Evolutionary conservation across 371 early-diverging fungal species (phyloP).

Genomic region (Chytridiales sp.): DNA sequence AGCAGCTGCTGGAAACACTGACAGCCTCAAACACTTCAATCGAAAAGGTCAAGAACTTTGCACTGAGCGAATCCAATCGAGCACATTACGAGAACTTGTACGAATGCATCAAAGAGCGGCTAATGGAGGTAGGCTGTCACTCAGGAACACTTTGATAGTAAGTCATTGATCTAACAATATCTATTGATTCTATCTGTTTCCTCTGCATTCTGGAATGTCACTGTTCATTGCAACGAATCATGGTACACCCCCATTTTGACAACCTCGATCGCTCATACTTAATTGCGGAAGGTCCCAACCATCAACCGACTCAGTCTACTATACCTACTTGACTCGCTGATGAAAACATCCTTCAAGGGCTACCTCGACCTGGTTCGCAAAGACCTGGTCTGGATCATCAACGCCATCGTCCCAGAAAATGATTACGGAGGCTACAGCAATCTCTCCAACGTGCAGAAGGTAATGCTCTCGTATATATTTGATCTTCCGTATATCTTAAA

Average conservation of each 20-base stretch:
- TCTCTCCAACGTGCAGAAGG: neutral
- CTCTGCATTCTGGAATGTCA: too few relatives aligned
- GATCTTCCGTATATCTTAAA: neutral
- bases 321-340: slow-evolving; percentile 19
- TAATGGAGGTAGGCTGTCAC: slow-evolving; percentile 1
- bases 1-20: slow-evolving; percentile 7
- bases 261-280: too few relatives aligned
- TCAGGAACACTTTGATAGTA: too few relatives aligned
- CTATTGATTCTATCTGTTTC: too few relatives aligned
- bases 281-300: too few relatives aligned
- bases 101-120: slow-evolving; percentile 7
- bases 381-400: slow-evolving; percentile 6
- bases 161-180: too few relatives aligned
- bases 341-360: neutral
- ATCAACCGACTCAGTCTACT: slow-evolving; percentile 19
- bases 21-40: slow-evolving; percentile 11
- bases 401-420: neutral
- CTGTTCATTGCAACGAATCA: too few relatives aligned
- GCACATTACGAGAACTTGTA: slow-evolving; percentile 5
- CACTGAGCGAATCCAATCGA: neutral
- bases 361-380: slow-evolving; percentile 4
- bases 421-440: slow-evolving; percentile 10
- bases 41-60: slow-evolving; percentile 1
- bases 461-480: neutral
- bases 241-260: too few relatives aligned